phyloP scores from a whole-genome alignment of 2,329 filamentous ascomycete genomes.

The Fusarium sp. region DNA sequence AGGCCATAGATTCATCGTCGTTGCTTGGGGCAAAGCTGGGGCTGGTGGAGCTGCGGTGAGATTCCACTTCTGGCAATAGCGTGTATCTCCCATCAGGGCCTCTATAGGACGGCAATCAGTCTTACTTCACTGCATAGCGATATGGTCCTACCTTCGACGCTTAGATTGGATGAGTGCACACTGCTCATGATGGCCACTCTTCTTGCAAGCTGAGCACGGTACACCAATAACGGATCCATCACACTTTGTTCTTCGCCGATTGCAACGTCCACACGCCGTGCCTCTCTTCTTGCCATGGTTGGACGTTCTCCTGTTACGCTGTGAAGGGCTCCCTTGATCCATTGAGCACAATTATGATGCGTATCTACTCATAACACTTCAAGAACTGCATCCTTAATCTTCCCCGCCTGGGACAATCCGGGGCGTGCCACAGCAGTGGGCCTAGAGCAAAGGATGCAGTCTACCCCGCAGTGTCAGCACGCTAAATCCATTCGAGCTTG shows the following conservation, averaged over 20 bases:
- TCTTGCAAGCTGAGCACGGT: not conserved
- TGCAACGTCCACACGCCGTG: not conserved
- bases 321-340: not conserved
- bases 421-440: not conserved
- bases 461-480: not conserved
- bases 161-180: not conserved
- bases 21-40: accelerated
- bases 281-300: conserved; percentile 2
- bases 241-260: conserved; percentile 4
- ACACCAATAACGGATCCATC: not conserved
- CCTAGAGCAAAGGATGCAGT: not conserved
- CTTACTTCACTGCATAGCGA: accelerated
- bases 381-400: accelerated
- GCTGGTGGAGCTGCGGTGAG: accelerated
- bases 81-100: not conserved
- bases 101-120: not conserved
- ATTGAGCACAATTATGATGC: not conserved
- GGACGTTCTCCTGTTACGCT: accelerated
- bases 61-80: not conserved
- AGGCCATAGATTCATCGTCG: not conserved
- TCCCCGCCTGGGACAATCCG: not conserved
- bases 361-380: accelerated
- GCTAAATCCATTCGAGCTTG: not conserved
- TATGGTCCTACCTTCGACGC: not conserved
- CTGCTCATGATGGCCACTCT: not conserved